phyloP scores from a whole-genome alignment of 2,329 filamentous ascomycete species.

The Didymella sp. region DNA sequence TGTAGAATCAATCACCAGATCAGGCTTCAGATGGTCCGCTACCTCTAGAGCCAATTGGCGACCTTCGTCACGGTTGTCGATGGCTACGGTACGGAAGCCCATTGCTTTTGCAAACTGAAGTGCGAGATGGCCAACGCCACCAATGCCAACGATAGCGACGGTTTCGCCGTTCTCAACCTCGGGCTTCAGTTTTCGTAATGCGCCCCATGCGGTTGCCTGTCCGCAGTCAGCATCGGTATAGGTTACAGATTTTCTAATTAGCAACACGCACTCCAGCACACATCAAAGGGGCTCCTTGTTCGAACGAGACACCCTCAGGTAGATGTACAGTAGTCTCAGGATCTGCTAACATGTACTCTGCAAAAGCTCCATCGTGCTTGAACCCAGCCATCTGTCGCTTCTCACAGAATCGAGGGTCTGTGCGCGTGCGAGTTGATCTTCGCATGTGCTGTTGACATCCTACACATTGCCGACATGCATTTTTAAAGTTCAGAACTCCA shows the following conservation, averaged over 20 bases:
- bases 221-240: neutral
- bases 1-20: conserved; percentile 29
- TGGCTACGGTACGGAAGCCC: conserved; percentile 32
- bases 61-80: conserved; percentile 36
- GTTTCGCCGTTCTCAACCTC: conserved; percentile 67
- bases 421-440: conserved; percentile 16
- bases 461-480: conserved; percentile 32
- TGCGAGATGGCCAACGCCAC: conserved; percentile 78
- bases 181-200: conserved; percentile 28
- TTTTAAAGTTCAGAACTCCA: conserved; percentile 37
- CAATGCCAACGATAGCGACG: conserved; percentile 82
- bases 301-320: conserved; percentile 30
- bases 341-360: conserved; percentile 45
- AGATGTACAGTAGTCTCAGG: conserved; percentile 37
- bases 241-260: neutral
- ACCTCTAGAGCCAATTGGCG: conserved; percentile 29
- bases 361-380: conserved; percentile 43
- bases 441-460: conserved; percentile 27
- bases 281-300: conserved; percentile 46
- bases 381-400: conserved; percentile 40
- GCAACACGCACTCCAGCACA: conserved; percentile 40
- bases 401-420: conserved; percentile 41
- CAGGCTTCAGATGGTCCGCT: conserved; percentile 25
- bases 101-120: conserved; percentile 68
- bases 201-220: conserved; percentile 40